A percentile compares a stretch with the other conserved stretches of the same genome.
Evolutionary conservation across 495 filamentous ascomycete genomes (phyloP).

Genomic region (Xanthoparmelia taractica): DNA sequence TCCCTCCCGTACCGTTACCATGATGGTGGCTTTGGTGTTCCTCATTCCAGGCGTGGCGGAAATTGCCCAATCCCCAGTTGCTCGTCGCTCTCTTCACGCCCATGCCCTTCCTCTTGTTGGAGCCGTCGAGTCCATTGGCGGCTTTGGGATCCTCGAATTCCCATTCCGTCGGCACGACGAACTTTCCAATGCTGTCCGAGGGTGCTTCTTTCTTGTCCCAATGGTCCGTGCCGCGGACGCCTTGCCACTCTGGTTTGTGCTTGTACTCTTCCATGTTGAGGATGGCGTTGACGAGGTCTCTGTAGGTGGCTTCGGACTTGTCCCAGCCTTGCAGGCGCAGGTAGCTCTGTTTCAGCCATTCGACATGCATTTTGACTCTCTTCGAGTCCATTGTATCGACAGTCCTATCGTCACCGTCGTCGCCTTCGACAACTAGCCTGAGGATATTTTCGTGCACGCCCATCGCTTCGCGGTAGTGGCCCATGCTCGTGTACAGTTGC

Average conservation of each 20-base stretch:
- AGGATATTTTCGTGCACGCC: constrained; percentile 50
- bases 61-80: constrained; percentile 16
- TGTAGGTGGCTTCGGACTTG: constrained; percentile 24
- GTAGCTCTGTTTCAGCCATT: constrained; percentile 43
- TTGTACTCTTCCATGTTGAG: constrained; percentile 10
- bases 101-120: constrained; percentile 4
- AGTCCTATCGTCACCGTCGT: constrained; percentile 32
- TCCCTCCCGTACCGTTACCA: neutral
- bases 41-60: constrained; percentile 3
- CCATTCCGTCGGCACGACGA: constrained; percentile 14
- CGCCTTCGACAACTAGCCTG: constrained; percentile 39
- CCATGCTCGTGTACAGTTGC: constrained; percentile 43
- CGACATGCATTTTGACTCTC: constrained; percentile 41
- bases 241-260: constrained; percentile 8
- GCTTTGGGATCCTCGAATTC: constrained; percentile 5
- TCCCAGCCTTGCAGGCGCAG: constrained; percentile 32
- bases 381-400: constrained; percentile 30
- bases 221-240: constrained; percentile 5
- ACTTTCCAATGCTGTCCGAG: constrained; percentile 13
- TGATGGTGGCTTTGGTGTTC: neutral
- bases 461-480: constrained; percentile 44
- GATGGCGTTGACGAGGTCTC: constrained; percentile 13
- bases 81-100: constrained; percentile 15
- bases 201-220: constrained; percentile 14
- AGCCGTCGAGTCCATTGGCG: neutral